Evolutionary conservation across 2,329 filamentous ascomycete genomes (phyloP).

Genomic region (Ploettnerulaceae sp.): DNA sequence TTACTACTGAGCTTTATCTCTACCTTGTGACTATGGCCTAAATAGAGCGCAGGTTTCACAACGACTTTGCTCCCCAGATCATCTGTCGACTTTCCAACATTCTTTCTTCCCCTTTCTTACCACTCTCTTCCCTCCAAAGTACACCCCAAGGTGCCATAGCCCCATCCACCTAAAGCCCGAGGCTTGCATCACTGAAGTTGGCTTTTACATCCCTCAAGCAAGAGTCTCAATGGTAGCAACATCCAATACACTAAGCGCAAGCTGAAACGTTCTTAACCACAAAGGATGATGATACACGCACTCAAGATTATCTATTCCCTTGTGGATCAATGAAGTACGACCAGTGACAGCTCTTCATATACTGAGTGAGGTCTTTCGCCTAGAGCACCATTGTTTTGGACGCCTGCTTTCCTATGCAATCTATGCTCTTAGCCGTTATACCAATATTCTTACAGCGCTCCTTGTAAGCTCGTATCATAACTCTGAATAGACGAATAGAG

Average conservation of each 20-base stretch:
- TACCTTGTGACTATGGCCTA: background rate
- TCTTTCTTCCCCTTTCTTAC: background rate
- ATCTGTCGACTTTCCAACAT: too few species aligned
- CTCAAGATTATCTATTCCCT: constrained; percentile 22
- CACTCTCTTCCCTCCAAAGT: too few species aligned
- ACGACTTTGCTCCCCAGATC: too few species aligned
- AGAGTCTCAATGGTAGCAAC: constrained; percentile 7
- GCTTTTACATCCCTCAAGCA: constrained; percentile 6
- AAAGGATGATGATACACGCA: constrained; percentile 18
- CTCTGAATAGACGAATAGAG: too few species aligned
- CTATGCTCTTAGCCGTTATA: constrained; percentile 18
- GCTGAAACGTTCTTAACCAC: constrained; percentile 18
- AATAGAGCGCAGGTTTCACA: too few species aligned
- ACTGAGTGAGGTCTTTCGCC: constrained; percentile 14
- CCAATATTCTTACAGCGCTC: background rate
- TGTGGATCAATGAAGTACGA: constrained; percentile 17
- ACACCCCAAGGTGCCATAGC: too few species aligned
- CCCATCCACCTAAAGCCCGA: too few species aligned
- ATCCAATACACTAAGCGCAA: constrained; percentile 10
- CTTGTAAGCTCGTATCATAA: too few species aligned
- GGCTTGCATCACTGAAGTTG: too few species aligned
- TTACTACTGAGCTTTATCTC: background rate
- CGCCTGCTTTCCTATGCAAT: constrained; percentile 15
- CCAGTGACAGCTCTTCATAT: constrained; percentile 16
- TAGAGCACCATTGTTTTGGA: constrained; percentile 13